phyloP scores from a whole-genome alignment of 768 basidiomycete genomes.

The Amylocystis lapponica region DNA sequence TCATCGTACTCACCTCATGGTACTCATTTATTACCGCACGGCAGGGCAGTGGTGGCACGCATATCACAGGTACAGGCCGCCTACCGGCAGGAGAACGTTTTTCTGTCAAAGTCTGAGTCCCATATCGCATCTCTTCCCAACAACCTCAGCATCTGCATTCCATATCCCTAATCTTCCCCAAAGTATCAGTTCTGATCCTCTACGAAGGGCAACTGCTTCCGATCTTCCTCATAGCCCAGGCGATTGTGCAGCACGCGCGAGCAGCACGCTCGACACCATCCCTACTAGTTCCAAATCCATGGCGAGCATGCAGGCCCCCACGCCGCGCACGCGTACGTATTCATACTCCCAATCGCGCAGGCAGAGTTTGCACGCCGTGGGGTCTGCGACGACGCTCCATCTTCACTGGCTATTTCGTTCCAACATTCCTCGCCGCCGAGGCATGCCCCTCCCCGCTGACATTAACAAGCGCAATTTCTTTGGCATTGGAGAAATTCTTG shows the following conservation, averaged over 20 bases:
- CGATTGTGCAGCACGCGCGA: slow-evolving; percentile 12
- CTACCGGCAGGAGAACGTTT: slow-evolving; percentile 4
- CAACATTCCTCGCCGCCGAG: slow-evolving; percentile 58
- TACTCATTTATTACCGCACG: too few species aligned
- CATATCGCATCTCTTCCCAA: slow-evolving; percentile 10
- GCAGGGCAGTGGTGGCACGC: slow-evolving; percentile 3
- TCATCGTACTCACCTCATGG: too few species aligned
- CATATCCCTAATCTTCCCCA: slow-evolving; percentile 9
- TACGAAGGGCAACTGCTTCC: neutral
- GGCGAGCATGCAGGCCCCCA: slow-evolving; percentile 8
- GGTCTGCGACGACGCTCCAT: slow-evolving; percentile 18
- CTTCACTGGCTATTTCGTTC: slow-evolving; percentile 73
- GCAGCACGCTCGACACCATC: slow-evolving; percentile 11
- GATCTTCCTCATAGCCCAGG: neutral
- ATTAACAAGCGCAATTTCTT: slow-evolving; percentile 69
- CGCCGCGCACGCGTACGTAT: slow-evolving; percentile 15
- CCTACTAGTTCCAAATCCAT: slow-evolving; percentile 2
- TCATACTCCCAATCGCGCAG: slow-evolving; percentile 23
- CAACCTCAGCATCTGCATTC: slow-evolving; percentile 5
- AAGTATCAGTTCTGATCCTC: slow-evolving; percentile 2
- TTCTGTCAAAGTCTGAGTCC: slow-evolving; percentile 6
- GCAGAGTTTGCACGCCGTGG: slow-evolving; percentile 20
- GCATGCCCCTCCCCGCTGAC: slow-evolving; percentile 56
- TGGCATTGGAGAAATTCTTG: slow-evolving; percentile 73
- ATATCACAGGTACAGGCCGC: slow-evolving; percentile 6